Evolutionary conservation across 805 yeast genomes (phyloP).

Genomic region (Wickerhamomyces sydowiorum): DNA sequence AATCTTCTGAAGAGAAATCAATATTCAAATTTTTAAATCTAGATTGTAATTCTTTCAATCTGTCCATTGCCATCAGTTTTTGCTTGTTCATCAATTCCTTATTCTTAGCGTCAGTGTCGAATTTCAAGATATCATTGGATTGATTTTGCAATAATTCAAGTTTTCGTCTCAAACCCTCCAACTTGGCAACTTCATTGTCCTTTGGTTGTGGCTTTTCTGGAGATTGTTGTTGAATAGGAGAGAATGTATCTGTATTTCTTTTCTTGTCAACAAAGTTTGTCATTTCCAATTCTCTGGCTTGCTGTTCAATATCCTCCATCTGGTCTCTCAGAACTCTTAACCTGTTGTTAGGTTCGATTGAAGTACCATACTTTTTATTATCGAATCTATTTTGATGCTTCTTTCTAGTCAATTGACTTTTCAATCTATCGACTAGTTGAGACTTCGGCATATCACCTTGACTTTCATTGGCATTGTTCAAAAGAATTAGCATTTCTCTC

Average conservation of each 20-base stretch:
- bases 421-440: conserved; percentile 31
- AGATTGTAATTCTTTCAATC: conserved; percentile 64
- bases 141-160: conserved; percentile 62
- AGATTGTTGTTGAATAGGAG: conserved; percentile 15
- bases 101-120: conserved; percentile 44
- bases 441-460: conserved; percentile 26
- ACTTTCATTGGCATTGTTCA: conserved; percentile 40
- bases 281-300: conserved; percentile 83
- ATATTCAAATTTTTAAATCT: conserved; percentile 62
- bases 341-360: conserved; percentile 72
- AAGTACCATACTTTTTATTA: conserved; percentile 40
- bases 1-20: conserved; percentile 32
- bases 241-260: conserved; percentile 14
- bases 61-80: conserved; percentile 60
- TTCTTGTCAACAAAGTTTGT: conserved; percentile 63
- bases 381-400: conserved; percentile 36
- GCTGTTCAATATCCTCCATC: conserved; percentile 79
- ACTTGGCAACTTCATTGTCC: conserved; percentile 49
- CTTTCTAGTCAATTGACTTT: conserved; percentile 33
- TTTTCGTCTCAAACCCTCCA: conserved; percentile 50
- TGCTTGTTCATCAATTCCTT: conserved; percentile 54
- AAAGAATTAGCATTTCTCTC: conserved; percentile 62
- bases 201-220: conserved; percentile 32
- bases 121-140: conserved; percentile 71
- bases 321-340: conserved; percentile 69